Evolutionary conservation across 495 filamentous ascomycete species (phyloP).

Genomic region (Daldinia grandis): DNA sequence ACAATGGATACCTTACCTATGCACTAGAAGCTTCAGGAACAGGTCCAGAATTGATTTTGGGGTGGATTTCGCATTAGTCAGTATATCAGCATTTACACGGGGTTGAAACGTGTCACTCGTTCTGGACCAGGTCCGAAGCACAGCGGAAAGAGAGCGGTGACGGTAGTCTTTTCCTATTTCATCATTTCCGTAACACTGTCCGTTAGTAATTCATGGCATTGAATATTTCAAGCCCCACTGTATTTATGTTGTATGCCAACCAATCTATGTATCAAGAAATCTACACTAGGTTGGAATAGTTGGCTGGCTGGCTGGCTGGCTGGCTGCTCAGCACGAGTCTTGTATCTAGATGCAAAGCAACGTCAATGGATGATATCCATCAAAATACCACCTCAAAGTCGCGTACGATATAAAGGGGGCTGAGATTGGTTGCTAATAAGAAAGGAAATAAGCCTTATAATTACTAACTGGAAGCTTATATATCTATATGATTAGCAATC

Average conservation of each 20-base stretch:
- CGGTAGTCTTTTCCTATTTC: not conserved
- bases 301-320: not conserved
- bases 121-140: not conserved
- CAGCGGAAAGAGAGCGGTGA: not conserved
- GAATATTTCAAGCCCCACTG: not conserved
- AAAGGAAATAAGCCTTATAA: not conserved
- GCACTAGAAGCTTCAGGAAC: conserved; percentile 10
- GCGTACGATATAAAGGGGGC: not conserved
- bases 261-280: not conserved
- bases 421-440: not conserved
- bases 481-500: not conserved
- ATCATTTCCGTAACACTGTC: not conserved
- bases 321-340: not conserved
- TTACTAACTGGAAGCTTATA: conserved; percentile 1
- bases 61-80: conserved; percentile 20
- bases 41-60: not conserved
- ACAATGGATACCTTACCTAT: not conserved
- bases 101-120: not conserved
- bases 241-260: not conserved
- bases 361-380: not conserved
- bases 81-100: not conserved
- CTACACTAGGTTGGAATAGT: not conserved
- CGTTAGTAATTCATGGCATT: not conserved
- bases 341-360: not conserved
- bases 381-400: not conserved